Percentiles rank a stretch among this genome's conserved stretches.
These are phyloP conservation scores for Fusarium fracticaudum DNA, from an alignment of 2,329 filamentous ascomycete genomes.

Conservation along the genomic window DNA sequence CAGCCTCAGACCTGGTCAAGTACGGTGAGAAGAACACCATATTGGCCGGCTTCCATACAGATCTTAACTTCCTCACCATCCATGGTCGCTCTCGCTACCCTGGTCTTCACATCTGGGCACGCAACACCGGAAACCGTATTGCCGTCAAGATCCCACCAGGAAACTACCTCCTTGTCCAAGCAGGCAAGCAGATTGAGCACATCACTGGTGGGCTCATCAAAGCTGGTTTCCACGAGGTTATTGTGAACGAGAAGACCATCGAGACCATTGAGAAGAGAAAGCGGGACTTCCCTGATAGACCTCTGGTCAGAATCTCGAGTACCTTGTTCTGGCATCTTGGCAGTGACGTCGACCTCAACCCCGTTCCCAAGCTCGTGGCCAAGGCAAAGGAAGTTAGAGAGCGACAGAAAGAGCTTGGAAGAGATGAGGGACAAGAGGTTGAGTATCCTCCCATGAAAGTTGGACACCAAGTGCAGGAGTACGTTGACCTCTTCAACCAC, in stretches of 20 bases:
- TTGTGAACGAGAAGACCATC: slow-evolving; percentile 64
- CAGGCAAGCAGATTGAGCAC: slow-evolving; percentile 71
- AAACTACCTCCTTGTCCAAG: slow-evolving; percentile 68
- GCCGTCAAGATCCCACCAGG: slow-evolving; percentile 67
- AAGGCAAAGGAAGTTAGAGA: slow-evolving; percentile 56
- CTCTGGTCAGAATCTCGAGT: slow-evolving; percentile 66
- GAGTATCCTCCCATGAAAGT: slow-evolving; percentile 66
- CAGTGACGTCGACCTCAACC: slow-evolving; percentile 64
- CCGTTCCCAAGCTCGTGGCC: slow-evolving; percentile 59
- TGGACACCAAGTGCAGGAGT: slow-evolving; percentile 67
- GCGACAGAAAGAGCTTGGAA: slow-evolving; percentile 59
- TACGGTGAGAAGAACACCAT: slow-evolving; percentile 66
- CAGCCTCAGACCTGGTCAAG: slow-evolving; percentile 65
- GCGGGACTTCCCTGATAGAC: slow-evolving; percentile 56
- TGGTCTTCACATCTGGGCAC: slow-evolving; percentile 70
- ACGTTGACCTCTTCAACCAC: slow-evolving; percentile 39
- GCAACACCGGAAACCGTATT: slow-evolving; percentile 68
- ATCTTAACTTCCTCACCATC: slow-evolving; percentile 72
- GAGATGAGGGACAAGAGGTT: slow-evolving; percentile 62
- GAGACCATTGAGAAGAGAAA: slow-evolving; percentile 57
- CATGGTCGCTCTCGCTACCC: slow-evolving; percentile 71
- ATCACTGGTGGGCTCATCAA: slow-evolving; percentile 69
- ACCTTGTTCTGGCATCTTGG: slow-evolving; percentile 70
- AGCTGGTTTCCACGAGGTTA: slow-evolving; percentile 70
- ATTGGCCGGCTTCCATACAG: slow-evolving; percentile 70